Base-by-base conservation (phyloP, 1,139 yeast species). In the Lodderomyces orthopsilosis region DNA sequence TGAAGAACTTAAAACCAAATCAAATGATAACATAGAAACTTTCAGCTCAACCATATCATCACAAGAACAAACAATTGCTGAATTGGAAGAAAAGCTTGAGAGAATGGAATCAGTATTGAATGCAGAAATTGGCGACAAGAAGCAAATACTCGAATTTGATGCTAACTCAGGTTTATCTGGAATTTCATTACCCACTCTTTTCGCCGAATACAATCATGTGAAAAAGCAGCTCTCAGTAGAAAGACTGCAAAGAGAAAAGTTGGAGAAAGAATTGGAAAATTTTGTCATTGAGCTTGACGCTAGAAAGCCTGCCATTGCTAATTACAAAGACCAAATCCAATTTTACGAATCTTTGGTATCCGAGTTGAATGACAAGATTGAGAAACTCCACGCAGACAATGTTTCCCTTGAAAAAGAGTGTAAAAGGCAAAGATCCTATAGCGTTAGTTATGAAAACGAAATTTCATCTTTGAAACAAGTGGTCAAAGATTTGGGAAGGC, bases 211-310 rank as follows among this genome's bases (percentile, higher is more conserved):
- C 56, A 78, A 76, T 41, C 66, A 77, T 46, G 64, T 89, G 44
- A 84, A 81, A 61, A 83, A 79, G 50, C 84, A 85, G 52, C 65
- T 89, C 37, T 75, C 80, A 6, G 75, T 81, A 45, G 96, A 89
- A 58, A 77, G 81, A 52, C 74, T 83, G 26, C 84, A 86, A 46
- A 90, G 87, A 55, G 83, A 80, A 46, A 75, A 78, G 45, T 70
- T 91, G 45, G 85, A 91, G 46, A 62, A 69, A 30, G 93, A 89
- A 61, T 70, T 91, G 49, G 84, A 85, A 52, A 68, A 75, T 0
- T 83, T 91, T 53, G 79, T 90, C 28, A 71, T 70, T 26, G 97
- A 91, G 58, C 70, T 93, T 51, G 95, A 90, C 57, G 74, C 79
- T 21, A 84, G 86, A 54, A 84, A 89, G 44, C 98, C 98, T 0